Base-by-base conservation (phyloP, 805 yeast species). In the Candida dendrica region DNA sequence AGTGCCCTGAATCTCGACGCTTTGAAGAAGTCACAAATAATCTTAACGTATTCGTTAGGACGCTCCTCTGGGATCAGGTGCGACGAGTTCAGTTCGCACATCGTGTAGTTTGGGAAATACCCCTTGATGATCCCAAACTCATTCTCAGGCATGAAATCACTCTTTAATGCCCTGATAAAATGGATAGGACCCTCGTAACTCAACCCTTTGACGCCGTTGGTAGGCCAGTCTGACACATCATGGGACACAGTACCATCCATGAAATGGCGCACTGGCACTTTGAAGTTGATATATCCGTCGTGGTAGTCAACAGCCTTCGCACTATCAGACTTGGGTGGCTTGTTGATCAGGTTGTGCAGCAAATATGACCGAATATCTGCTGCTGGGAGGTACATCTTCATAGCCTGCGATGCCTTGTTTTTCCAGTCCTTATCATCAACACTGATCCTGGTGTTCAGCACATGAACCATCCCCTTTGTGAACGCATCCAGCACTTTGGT, bases 341-440 rank as follows among this genome's bases (percentile, higher is more conserved):
- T 58, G 44, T 57, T 59, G 33, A 54, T 60, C 36, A 69, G 42
- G 49, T 72, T 73, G 14, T 66, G 58, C 39, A 64, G 50, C 36
- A 73, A 50, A 42, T 71, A 71, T 39, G 59, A 47, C 41, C 74
- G 55, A 16, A 51, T 48, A 16, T 52, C 48, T 17, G 49, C 58
- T 72, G 93, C 91, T 50, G 98, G 98, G 70, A 91, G 84, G 66
- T 89, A 93, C 71, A 87, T 90, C 64, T 89, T 90, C 60, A 87
- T 81, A 65, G 91, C 77, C 62, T 87, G 85, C 44, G 90, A 82
- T 42, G 96, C 96, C 72, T 90, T 91, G 53, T 91, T 88, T 39
- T 96, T 95, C 63, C 63, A 55, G 30, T 52, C 55, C 39, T 58
- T 56, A 41, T 59, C 60, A n/a, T 42, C 45, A 14, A 56, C 50